A percentile compares a stretch with the other conserved stretches of the same genome.
These are phyloP conservation scores for Glebionis coronaria DNA, from an alignment of 129 eudicot genomes.

Conservation along the genomic window DNA sequence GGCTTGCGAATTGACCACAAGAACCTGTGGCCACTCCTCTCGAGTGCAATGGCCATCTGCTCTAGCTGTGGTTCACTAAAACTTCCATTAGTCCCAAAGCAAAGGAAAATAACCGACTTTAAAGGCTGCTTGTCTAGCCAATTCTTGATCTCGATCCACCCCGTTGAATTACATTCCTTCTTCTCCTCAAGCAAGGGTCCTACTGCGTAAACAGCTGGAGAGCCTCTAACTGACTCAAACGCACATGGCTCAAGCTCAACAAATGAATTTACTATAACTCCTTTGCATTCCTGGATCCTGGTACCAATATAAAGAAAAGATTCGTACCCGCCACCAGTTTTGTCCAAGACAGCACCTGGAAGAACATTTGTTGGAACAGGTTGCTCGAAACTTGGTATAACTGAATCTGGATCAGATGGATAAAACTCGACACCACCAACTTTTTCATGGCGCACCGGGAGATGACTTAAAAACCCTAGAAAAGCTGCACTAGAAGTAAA, in stretches of 20 bases:
- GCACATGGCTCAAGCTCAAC: constrained; percentile 34
- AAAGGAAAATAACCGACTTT: constrained; percentile 38
- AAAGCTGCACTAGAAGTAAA: constrained; percentile 24
- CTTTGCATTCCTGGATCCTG: constrained; percentile 26
- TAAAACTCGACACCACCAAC: constrained; percentile 19
- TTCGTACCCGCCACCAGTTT: constrained; percentile 13
- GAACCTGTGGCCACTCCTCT: constrained; percentile 28
- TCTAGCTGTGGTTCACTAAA: constrained; percentile 23
- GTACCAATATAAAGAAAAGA: constrained; percentile 12
- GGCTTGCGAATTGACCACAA: constrained; percentile 37
- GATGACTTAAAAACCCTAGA: constrained; percentile 28
- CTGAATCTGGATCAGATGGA: constrained; percentile 18
- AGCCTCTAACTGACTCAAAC: not conserved
- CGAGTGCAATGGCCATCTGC: constrained; percentile 38
- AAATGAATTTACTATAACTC: constrained; percentile 30
- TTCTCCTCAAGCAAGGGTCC: constrained; percentile 31
- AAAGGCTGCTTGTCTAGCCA: constrained; percentile 30
- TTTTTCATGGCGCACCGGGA: constrained; percentile 11
- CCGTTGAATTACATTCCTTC: not conserved
- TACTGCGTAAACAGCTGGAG: constrained; percentile 28
- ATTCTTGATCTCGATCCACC: constrained; percentile 4
- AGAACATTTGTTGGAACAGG: constrained; percentile 25
- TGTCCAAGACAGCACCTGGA: constrained; percentile 21
- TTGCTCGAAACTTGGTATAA: constrained; percentile 17
- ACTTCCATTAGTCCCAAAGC: constrained; percentile 43